Percentiles rank a stretch among this genome's conserved stretches.
These are phyloP conservation scores for Metschnikowia lachancei DNA, from an alignment of 805 yeast species.

Conservation along the genomic window DNA sequence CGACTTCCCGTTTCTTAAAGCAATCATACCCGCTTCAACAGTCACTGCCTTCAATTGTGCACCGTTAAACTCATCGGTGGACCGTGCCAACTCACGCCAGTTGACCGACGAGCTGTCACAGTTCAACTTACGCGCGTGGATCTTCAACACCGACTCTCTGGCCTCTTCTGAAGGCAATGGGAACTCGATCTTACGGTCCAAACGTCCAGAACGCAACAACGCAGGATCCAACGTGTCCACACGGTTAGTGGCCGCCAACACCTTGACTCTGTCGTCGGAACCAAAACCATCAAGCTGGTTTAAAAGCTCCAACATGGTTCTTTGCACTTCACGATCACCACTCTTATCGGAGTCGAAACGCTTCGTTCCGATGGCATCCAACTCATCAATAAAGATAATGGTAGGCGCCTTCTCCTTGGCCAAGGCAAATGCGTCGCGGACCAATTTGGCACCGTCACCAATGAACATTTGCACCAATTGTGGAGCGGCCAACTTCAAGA, in stretches of 20 bases:
- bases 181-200: conserved; percentile 55
- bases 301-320: conserved; percentile 24
- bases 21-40: conserved; percentile 99
- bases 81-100: conserved; percentile 97
- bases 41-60: conserved; percentile 98
- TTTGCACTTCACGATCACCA: conserved; percentile 25
- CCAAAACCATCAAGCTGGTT: conserved; percentile 24
- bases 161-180: conserved; percentile 98
- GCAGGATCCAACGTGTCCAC: conserved; percentile 25
- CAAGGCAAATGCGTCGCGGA: conserved; percentile 23
- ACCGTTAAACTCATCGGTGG: conserved; percentile 98
- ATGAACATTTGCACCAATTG: conserved; percentile 25
- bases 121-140: conserved; percentile 96
- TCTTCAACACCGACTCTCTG: conserved; percentile 92
- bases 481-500: conserved; percentile 23
- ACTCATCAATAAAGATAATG: conserved; percentile 24
- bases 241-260: conserved; percentile 23
- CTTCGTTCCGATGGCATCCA: conserved; percentile 24
- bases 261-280: conserved; percentile 45
- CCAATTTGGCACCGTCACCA: conserved; percentile 25
- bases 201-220: conserved; percentile 24
- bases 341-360: conserved; percentile 23
- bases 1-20: conserved; percentile 89
- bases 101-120: conserved; percentile 81
- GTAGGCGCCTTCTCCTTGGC: conserved; percentile 25